Base-by-base conservation (phyloP, 768 basidiomycete genomes). In the Pleurotus tuoliensis region DNA sequence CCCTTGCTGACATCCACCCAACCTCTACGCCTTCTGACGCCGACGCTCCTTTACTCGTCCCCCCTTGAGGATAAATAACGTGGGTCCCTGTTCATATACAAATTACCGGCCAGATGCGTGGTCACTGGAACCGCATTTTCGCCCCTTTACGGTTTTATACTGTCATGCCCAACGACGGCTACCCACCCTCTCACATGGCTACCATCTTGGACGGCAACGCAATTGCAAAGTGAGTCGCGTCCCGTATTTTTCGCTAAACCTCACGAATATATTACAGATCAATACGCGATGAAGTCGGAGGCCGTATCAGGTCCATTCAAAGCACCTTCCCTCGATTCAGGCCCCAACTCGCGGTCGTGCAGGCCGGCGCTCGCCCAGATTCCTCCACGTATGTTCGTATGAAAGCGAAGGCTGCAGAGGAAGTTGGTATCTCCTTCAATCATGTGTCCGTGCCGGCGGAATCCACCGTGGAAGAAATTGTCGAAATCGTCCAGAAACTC, bases 331-430 rank as follows among this genome's bases (percentile, higher is more conserved):
- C 95, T n/a, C 88, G 89, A 18, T 99, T 98, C 77, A 83, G 87
- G 64, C 91, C 97, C 11, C 84, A 87, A 69, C 82, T 99, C 15
- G 90, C 85, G 62, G 93, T 99, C 71, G 82, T 99, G 45, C 97
- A 98, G 73, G 94, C 93, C 50, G 97, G 97, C 54, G 84, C 87
- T 27, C 88, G 92, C 57, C 86, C 93, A 18, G 96, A 98, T 70
- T 98, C 95, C 4, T 76, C 79, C 16, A 87, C 88, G 41, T 99
- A 99, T 73, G 87, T 99, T 62, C 92, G 93, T 66, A 98, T 98
- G 96, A 99, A 99, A 75, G 79, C 83, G 43, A 98, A 95, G 71
- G 97, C 97, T 9, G 91, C 94, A 9, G 85, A 93, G 64, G 93
- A 98, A 73, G 88, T 91, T 61, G 95, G 97, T 58, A 91, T 98